Conservation (phyloP, 192 early-diverging fungal genomes). For the Coemansia biformis region DNA sequence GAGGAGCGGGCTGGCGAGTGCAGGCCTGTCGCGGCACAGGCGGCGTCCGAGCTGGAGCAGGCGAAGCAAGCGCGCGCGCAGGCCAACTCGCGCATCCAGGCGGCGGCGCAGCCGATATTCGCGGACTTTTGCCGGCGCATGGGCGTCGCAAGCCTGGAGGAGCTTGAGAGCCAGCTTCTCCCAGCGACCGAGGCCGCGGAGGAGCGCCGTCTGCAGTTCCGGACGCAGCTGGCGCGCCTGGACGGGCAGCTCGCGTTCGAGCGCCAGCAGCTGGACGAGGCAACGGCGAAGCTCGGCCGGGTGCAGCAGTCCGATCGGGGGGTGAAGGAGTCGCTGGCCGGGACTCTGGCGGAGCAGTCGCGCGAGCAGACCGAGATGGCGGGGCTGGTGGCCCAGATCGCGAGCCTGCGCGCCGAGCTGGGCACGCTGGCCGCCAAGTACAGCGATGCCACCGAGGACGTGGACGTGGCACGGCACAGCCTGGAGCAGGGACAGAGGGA, state of each 20-base stretch:
- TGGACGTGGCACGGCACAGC: constrained; percentile 61
- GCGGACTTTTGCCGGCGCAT: constrained; percentile 69
- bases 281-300: constrained; percentile 56
- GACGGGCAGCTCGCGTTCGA: constrained; percentile 80
- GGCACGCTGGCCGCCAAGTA: constrained; percentile 50
- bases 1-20: constrained; percentile 29
- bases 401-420: constrained; percentile 49
- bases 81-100: constrained; percentile 48
- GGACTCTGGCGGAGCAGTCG: constrained; percentile 41
- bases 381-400: constrained; percentile 40
- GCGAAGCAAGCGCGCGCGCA: constrained; percentile 39
- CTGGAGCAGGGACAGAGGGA: constrained; percentile 62
- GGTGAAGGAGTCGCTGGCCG: constrained; percentile 34
- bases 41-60: constrained; percentile 44
- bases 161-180: constrained; percentile 77
- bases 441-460: constrained; percentile 53
- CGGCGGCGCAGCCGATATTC: constrained; percentile 69
- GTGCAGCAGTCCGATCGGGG: constrained; percentile 50
- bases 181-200: constrained; percentile 63
- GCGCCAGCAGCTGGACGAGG: constrained; percentile 60
- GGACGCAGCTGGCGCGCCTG: constrained; percentile 70
- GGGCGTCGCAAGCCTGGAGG: constrained; percentile 72
- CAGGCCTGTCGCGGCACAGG: constrained; percentile 15
- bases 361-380: constrained; percentile 53
- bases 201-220: constrained; percentile 72